Conservation (phyloP, 495 filamentous ascomycete species). For the Durotheca rogersii region DNA sequence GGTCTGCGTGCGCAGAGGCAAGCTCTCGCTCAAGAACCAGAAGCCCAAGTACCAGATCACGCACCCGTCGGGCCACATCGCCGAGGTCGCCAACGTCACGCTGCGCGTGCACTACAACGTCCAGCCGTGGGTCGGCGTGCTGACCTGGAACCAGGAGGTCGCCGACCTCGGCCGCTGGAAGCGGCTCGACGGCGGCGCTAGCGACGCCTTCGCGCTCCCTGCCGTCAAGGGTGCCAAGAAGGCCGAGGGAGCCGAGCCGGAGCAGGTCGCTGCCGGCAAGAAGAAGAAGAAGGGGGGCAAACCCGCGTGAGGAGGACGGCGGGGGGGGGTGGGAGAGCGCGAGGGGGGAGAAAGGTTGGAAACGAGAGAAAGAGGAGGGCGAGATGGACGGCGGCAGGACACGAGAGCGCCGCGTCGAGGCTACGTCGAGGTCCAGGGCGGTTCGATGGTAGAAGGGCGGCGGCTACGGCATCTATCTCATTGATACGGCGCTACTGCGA, state of each 20-base stretch:
- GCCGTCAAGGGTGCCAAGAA: constrained; percentile 55
- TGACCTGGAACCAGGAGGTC: constrained; percentile 75
- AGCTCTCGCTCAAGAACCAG: constrained; percentile 72
- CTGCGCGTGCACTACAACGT: constrained; percentile 89
- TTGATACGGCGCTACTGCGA: no score
- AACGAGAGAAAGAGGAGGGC: not conserved
- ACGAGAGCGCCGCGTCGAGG: no score
- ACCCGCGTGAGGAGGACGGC: not conserved
- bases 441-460: no score
- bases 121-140: constrained; percentile 90
- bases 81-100: constrained; percentile 67
- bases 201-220: constrained; percentile 71
- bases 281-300: not conserved
- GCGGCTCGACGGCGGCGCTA: constrained; percentile 59
- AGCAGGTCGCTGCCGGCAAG: constrained; percentile 41
- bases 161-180: constrained; percentile 63
- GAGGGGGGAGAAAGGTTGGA: not conserved
- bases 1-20: constrained; percentile 49
- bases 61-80: constrained; percentile 74
- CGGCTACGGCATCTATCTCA: no score
- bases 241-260: not conserved
- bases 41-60: constrained; percentile 93
- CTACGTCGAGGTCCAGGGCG: no score
- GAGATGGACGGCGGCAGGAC: no score
- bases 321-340: not conserved